Base-by-base conservation (phyloP, 2,329 filamentous ascomycete species). In the Blastomyces emzantsi region DNA sequence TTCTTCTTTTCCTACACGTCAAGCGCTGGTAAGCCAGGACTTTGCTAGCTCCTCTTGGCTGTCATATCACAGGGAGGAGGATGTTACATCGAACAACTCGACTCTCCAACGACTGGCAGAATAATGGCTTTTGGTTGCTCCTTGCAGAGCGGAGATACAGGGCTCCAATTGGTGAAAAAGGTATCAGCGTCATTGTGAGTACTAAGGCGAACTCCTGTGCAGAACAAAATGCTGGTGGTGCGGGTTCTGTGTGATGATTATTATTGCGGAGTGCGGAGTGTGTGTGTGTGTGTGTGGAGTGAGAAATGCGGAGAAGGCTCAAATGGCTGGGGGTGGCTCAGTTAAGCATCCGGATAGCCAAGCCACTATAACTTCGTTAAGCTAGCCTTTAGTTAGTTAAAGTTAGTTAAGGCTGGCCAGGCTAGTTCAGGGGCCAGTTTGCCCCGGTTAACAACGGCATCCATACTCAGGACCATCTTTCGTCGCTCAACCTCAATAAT, bases 1-100 rank as follows among this genome's bases (percentile, higher is more conserved):
- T 60, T 49, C 25, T 60, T 13, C 22, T 60, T 49, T 25, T 30
- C 28, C 41, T 3, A 25, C 22, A 17, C 15, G 19, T 19, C 41
- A 22, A 13, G 22, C 15, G 1, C 33, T 56, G 33, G 6, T 56
- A 39, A 28, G 4, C 22, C 25, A 25, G 36, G 39, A 22, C 17
- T 41, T 36, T 41, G 19, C 55, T 57, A 57, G 55, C 22, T 28
- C 55, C n/a, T 57, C 55, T 57, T 57, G 19, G 55, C 33, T 30
- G 36, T 57, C 19, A 25, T 57, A 3, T 41, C n/a, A 39, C 28
- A 19, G 33, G 55, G 7, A 33, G 28, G 25, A 54, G 28, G n/a
- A 54, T 54, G 51, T 54, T 30, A 41, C 55, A 41, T 58, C 28
- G 33, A 36, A 36, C 33, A 36, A 36, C 33, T 36, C 33, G 52